A percentile compares a stretch with the other conserved stretches of the same genome.
phyloP scores from a whole-genome alignment of 371 early-diverging fungal species.

The Mortierella sp. region DNA sequence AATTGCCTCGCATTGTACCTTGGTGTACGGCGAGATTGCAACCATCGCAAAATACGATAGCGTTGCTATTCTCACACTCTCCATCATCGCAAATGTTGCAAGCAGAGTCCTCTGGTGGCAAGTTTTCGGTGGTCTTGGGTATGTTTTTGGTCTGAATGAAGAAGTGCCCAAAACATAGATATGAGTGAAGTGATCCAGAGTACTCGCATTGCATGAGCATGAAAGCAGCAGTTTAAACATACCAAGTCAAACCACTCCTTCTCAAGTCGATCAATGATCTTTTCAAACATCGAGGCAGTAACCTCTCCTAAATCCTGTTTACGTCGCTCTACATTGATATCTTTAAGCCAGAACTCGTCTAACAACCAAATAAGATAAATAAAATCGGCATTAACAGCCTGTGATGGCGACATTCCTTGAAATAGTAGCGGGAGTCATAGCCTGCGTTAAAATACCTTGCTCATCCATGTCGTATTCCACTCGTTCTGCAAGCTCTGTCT shows the following conservation, averaged over 20 bases:
- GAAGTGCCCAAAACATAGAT: background rate
- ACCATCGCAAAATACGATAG: slow-evolving; percentile 99
- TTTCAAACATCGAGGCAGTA: slow-evolving; percentile 83
- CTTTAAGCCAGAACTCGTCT: slow-evolving; percentile 83
- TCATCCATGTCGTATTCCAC: slow-evolving; percentile 99
- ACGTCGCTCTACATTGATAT: slow-evolving; percentile 75
- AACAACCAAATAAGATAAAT: background rate
- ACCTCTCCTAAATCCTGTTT: slow-evolving; percentile 67
- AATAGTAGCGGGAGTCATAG: background rate
- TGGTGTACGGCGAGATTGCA: slow-evolving; percentile 99
- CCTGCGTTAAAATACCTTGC: slow-evolving; percentile 70
- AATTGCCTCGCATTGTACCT: slow-evolving; percentile 60
- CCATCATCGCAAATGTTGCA: slow-evolving; percentile 97
- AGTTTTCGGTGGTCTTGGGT: slow-evolving; percentile 61
- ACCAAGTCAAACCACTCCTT: slow-evolving; percentile 97
- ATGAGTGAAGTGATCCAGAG: background rate
- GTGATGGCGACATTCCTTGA: background rate
- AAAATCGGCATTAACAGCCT: background rate
- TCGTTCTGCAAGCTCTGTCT: slow-evolving; percentile 80
- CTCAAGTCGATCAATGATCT: slow-evolving; percentile 91
- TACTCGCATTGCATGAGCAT: background rate
- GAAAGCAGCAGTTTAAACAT: slow-evolving; percentile 37
- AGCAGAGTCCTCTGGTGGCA: slow-evolving; percentile 83
- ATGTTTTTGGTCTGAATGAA: slow-evolving; percentile 67
- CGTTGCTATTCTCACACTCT: slow-evolving; percentile 97